Conservation (phyloP, 352 stramenopile species). For the Elongisporangium anandrum region DNA sequence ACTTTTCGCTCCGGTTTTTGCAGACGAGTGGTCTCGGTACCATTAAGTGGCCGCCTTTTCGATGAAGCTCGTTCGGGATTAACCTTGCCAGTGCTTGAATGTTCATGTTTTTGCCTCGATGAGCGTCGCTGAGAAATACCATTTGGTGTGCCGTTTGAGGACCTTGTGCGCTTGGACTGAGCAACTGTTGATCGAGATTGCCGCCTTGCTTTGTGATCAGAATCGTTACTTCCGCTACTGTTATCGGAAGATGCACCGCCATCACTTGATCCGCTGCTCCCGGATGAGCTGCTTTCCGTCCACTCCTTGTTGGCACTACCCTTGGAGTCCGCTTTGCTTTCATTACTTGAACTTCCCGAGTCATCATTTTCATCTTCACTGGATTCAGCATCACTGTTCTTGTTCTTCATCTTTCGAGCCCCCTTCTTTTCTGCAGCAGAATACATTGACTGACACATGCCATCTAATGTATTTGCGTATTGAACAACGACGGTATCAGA, state of each 20-base stretch:
- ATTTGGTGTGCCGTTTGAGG: not conserved
- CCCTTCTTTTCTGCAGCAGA: conserved; percentile 54
- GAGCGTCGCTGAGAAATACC: not conserved
- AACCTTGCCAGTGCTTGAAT: not conserved
- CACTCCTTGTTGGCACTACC: conserved; percentile 57
- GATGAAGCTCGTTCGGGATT: not conserved
- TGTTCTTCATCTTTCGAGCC: conserved; percentile 31
- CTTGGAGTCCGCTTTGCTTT: conserved; percentile 36
- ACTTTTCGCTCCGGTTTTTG: not conserved
- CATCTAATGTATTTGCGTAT: conserved; percentile 66
- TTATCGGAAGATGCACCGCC: conserved; percentile 28
- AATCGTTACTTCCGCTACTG: conserved; percentile 35
- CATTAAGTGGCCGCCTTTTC: not conserved
- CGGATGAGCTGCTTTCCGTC: conserved; percentile 58
- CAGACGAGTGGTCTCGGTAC: not conserved
- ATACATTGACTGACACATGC: conserved; percentile 61
- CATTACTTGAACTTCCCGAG: conserved; percentile 30
- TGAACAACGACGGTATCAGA: conserved; percentile 70
- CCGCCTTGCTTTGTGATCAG: conserved; percentile 11
- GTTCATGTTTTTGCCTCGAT: not conserved
- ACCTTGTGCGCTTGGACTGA: conserved; percentile 14
- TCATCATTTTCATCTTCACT: conserved; percentile 29
- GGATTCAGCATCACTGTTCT: conserved; percentile 11
- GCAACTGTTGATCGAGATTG: conserved; percentile 5
- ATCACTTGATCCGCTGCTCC: conserved; percentile 56